A percentile compares a stretch with the other conserved stretches of the same genome.
Evolutionary conservation across 2,329 filamentous ascomycete species (phyloP).

Genomic region (Pseudocercospora musae): DNA sequence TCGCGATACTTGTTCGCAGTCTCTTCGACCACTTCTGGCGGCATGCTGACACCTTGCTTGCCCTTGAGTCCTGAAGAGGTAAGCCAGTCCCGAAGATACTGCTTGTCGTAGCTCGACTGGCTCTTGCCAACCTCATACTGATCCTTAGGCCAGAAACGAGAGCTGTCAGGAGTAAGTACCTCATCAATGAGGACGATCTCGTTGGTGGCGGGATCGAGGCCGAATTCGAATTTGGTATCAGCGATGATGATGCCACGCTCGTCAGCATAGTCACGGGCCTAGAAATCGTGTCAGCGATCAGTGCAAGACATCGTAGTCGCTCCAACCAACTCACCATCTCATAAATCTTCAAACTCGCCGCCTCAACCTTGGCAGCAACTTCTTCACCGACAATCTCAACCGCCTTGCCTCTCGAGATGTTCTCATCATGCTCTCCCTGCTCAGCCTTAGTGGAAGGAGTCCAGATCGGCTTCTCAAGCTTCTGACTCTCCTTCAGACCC

Average conservation of each 20-base stretch:
- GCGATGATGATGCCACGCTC: constrained; percentile 71
- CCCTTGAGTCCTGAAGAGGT: constrained; percentile 69
- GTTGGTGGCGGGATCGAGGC: constrained; percentile 57
- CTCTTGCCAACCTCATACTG: constrained; percentile 68
- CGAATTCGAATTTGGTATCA: constrained; percentile 76
- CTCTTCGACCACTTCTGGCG: constrained; percentile 64
- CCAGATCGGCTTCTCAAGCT: constrained; percentile 67
- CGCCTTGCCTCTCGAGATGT: constrained; percentile 70
- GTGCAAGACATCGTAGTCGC: background rate
- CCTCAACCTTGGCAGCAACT: constrained; percentile 63
- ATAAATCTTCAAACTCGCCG: constrained; percentile 64
- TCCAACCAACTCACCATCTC: constrained; percentile 41
- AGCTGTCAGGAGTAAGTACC: constrained; percentile 72
- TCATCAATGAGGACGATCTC: constrained; percentile 77
- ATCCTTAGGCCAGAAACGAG: constrained; percentile 79
- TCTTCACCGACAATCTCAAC: constrained; percentile 61
- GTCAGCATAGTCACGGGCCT: constrained; percentile 61
- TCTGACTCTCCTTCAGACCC: constrained; percentile 68
- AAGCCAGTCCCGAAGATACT: constrained; percentile 74
- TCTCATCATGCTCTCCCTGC: constrained; percentile 75
- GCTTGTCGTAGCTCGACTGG: constrained; percentile 84
- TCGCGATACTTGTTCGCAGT: constrained; percentile 73
- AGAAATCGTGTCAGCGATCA: background rate
- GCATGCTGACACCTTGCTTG: constrained; percentile 68
- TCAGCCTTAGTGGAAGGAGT: constrained; percentile 86